A percentile compares a stretch with the other conserved stretches of the same genome.
Evolutionary conservation across 495 filamentous ascomycete species (phyloP).

Genomic region (Podospora bellae-mahoneyi): DNA sequence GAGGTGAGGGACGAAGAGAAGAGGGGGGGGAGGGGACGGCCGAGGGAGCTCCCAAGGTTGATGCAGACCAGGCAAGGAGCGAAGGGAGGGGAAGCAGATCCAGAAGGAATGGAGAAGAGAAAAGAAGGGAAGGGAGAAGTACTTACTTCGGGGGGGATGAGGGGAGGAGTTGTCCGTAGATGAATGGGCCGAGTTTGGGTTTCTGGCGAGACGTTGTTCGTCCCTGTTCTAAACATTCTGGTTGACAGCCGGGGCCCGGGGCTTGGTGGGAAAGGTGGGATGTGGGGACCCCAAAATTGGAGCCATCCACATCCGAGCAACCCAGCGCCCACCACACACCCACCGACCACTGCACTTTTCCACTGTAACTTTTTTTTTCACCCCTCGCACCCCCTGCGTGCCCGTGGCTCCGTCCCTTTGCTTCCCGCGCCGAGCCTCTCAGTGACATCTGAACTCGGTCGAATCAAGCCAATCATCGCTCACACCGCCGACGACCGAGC

Average conservation of each 20-base stretch:
- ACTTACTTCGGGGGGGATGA: conserved; percentile 9
- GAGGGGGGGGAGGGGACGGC: too few relatives aligned
- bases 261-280: conserved; percentile 7
- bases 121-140: conserved; percentile 18
- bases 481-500: not conserved
- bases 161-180: conserved; percentile 18
- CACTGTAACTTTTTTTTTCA: conserved; percentile 8
- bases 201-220: conserved; percentile 21
- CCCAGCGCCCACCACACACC: not conserved
- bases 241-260: conserved; percentile 11
- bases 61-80: conserved; percentile 20
- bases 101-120: conserved; percentile 14
- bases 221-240: conserved; percentile 4
- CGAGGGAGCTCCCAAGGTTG: not conserved
- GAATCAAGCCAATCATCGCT: not conserved
- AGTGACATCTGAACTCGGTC: conserved; percentile 3
- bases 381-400: not conserved
- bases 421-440: conserved; percentile 3
- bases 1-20: not conserved
- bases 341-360: not conserved
- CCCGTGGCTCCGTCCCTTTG: not conserved
- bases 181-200: conserved; percentile 28
- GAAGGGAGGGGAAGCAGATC: conserved; percentile 21
- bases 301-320: conserved; percentile 7
- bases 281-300: conserved; percentile 20